Base-by-base conservation (phyloP, 2,329 filamentous ascomycete genomes). In the Fusarium luffae region DNA sequence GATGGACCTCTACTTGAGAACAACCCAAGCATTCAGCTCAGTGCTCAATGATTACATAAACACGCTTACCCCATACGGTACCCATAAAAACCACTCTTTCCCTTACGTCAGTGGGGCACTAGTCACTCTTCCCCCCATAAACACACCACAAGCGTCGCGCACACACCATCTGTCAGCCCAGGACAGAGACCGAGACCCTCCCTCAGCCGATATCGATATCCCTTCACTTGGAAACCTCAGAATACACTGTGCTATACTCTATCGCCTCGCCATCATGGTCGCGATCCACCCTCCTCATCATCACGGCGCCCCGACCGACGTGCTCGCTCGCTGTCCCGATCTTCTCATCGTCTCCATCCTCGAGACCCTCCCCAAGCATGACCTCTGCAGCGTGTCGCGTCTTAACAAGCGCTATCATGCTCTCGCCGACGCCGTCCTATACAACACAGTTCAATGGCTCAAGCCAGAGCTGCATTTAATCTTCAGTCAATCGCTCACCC, bases 401-500 rank as follows among this genome's bases (percentile, higher is more conserved):
- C 76, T 84, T 41, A 84, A 79, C 74, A 78, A 79, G 54, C 76
- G 75, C 25, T 81, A 82, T 67, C 83, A 85, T 66, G 73, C 74
- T 47, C 73, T 85, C 23, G 82, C 82, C 66, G 84, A 85, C 69
- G 80, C 82, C 5, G 76, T 85, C 11, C 77, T 85, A 23, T 84
- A 85, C 75, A 80, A 82, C 69, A 82, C 77, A 7, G 81, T 85
- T 3, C 79, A 78, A 23, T 85, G 85, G 76, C 77, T 82, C 40
- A 80, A 79, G 30, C 83, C 83, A 0, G 81, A 84, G 68, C 80
- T 84, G 23, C 84, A 85, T 66, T 76, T 85, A 16, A 78, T 80
- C 56, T 85, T 85, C 72, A 82, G 82, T 69, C 77, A 85, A 74
- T 84, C 83, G 12, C 82, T 85, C 19, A 76, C 71, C 14, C 80